Percentiles rank a stretch among this genome's conserved stretches.
These are phyloP conservation scores for Rutstroemia sp. DNA, from an alignment of 2,329 filamentous ascomycete species.

Conservation along the genomic window DNA sequence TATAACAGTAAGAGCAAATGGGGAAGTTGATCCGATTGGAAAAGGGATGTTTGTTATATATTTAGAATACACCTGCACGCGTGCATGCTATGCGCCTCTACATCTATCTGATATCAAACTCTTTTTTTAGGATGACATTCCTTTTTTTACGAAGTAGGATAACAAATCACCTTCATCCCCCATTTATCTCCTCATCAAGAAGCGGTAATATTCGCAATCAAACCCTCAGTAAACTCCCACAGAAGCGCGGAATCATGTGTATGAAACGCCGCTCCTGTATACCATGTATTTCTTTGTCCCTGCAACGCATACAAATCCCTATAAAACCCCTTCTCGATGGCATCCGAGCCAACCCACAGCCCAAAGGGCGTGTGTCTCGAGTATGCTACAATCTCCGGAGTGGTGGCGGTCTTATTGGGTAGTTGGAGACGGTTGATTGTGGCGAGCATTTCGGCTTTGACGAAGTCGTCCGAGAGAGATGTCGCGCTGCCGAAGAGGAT, in stretches of 20 bases:
- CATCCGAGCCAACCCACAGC: conserved; percentile 24
- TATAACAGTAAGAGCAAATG: no score
- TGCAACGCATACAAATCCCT: conserved; percentile 36
- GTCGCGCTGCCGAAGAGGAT: conserved; percentile 14
- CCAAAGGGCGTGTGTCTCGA: conserved; percentile 19
- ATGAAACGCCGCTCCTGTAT: conserved; percentile 36
- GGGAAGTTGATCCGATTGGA: no score
- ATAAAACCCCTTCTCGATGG: conserved; percentile 36
- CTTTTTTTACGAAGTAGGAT: no score
- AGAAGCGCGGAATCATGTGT: conserved; percentile 27
- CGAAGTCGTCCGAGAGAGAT: conserved; percentile 9
- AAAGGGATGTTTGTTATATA: no score
- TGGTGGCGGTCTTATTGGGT: conserved; percentile 1
- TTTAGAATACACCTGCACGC: no score
- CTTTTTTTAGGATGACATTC: no score
- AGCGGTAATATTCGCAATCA: conserved; percentile 15
- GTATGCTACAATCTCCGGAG: conserved; percentile 13
- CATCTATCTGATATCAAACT: no score
- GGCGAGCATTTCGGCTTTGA: conserved; percentile 14
- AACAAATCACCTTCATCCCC: no score
- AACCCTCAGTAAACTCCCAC: conserved; percentile 27
- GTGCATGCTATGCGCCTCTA: no score
- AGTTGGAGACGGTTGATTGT: conserved; percentile 9
- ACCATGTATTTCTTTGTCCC: conserved; percentile 37
- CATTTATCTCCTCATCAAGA: neutral